These are phyloP conservation scores for Allium sativum DNA, from an alignment of 106 monocot genomes.

Conservation along the genomic window DNA sequence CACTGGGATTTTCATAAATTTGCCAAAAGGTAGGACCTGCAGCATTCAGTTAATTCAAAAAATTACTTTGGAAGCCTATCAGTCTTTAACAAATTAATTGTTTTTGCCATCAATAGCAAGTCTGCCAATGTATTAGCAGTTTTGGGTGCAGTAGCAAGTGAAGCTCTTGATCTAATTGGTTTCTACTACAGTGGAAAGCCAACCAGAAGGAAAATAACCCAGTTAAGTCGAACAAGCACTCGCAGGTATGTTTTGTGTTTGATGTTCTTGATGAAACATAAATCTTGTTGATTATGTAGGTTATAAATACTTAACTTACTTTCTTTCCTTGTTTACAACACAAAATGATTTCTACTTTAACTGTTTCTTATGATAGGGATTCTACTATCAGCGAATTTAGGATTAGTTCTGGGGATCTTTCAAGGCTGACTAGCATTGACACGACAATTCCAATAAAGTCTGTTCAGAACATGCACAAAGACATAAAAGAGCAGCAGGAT, in stretches of 20 bases:
- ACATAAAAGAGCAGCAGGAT: slow-evolving; percentile 7
- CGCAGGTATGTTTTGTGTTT: slow-evolving; percentile 28
- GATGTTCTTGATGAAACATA: no score
- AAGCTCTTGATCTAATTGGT: slow-evolving; percentile 92
- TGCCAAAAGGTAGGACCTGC: slow-evolving; percentile 70
- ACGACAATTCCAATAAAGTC: slow-evolving; percentile 4
- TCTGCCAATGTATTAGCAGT: slow-evolving; percentile 96
- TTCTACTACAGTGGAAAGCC: slow-evolving; percentile 95
- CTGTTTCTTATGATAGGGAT: slow-evolving; percentile 21
- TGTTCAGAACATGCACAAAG: slow-evolving; percentile 22
- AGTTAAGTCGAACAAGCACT: slow-evolving; percentile 36
- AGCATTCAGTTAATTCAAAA: background rate
- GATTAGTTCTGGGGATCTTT: slow-evolving; percentile 59
- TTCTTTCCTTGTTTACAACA: background rate
- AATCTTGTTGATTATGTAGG: no score
- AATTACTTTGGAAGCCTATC: slow-evolving; percentile 1
- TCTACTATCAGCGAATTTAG: slow-evolving; percentile 41
- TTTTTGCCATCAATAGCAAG: slow-evolving; percentile 37
- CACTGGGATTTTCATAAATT: slow-evolving; percentile 99
- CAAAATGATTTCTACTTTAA: no score
- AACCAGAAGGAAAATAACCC: slow-evolving; percentile 34
- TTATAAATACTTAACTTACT: no score
- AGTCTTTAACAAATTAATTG: slow-evolving; percentile 4
- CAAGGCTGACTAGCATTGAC: slow-evolving; percentile 41
- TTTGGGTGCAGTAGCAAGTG: slow-evolving; percentile 79